These are phyloP conservation scores for Suillus occidentalis DNA, from an alignment of 768 basidiomycete genomes.

Conservation along the genomic window DNA sequence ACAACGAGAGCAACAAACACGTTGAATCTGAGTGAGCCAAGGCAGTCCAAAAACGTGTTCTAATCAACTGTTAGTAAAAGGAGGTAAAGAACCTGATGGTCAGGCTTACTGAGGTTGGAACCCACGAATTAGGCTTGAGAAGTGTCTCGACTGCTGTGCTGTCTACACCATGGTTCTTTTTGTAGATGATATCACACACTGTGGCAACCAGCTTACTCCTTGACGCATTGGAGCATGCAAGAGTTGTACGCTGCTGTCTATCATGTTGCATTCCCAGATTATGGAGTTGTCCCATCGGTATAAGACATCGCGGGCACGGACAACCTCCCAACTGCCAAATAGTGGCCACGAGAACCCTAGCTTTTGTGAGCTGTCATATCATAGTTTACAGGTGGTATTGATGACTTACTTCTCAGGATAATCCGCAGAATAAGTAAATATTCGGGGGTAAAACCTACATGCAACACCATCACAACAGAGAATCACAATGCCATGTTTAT, in stretches of 20 bases:
- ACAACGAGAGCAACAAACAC: conserved; percentile 27
- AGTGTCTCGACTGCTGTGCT: conserved; percentile 25
- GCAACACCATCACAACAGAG: no score
- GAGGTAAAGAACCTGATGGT: neutral
- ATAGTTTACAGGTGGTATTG: no score
- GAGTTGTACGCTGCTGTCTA: neutral
- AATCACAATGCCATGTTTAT: no score
- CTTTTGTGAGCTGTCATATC: neutral
- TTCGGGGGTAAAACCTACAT: no score
- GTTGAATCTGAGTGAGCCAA: conserved; percentile 18
- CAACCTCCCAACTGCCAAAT: conserved; percentile 25
- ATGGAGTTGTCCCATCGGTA: conserved; percentile 17
- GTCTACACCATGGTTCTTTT: conserved; percentile 26
- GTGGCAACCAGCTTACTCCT: neutral
- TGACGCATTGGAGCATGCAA: neutral
- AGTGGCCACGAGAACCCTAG: conserved; percentile 21
- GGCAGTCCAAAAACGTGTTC: conserved; percentile 35
- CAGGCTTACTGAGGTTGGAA: conserved; percentile 30
- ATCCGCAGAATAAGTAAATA: no score
- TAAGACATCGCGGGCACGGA: conserved; percentile 32
- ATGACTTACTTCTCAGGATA: no score
- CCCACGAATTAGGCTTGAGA: conserved; percentile 28
- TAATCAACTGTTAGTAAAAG: conserved; percentile 9
- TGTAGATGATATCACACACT: conserved; percentile 4
- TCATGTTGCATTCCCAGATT: conserved; percentile 19